Base-by-base conservation (phyloP, 192 early-diverging fungal genomes). In the Backusella morwellensis region DNA sequence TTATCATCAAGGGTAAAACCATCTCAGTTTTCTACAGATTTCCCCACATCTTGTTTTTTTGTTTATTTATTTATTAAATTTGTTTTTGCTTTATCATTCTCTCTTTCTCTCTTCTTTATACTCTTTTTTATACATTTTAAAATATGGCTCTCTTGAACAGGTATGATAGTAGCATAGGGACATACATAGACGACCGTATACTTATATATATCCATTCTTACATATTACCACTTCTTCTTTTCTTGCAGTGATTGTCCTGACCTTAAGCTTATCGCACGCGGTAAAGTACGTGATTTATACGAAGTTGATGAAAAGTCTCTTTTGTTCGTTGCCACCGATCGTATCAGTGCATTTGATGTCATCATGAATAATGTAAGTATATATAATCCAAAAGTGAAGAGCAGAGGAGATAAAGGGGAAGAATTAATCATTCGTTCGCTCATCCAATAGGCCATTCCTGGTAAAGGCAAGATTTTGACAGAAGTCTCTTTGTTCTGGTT, bases 401-500 rank as follows among this genome's bases (percentile, higher is more conserved):
- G 1, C 1, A 50, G 23, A 70, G 6, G 40, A 41, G 66, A n/a
- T 19, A 35, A 36, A 38, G 23, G 12, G 21, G 26, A 29, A 67
- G 12, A 29, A 23, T 50, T 35, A 47, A 32, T 32, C 32, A 42
- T 40, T 54, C 42, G 14, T 44, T n/a, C 19, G 15, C 35, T 12
- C 70, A 73, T 35, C 72, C 4, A 66, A 76, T 83, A 96, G 95
- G 93, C 93, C 19, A 95, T 99, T 76, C 89, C 95, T 3, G 93
- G 93, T 80, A 99, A 99, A 86, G 98, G 98, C 79, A 98, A 98
- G 86, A 91, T 99, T 73, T 87, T 99, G 77, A 99, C 98, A 19
- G 93, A 97, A 83, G 90, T 99, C 77, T 93, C 92, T 70, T 87
- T 93, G 52, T 99, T 98, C 80, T 99, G 98, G 98, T 99, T 99